These are phyloP conservation scores for Trichoderma koningii DNA, from an alignment of 2,329 filamentous ascomycete genomes.

Conservation along the genomic window DNA sequence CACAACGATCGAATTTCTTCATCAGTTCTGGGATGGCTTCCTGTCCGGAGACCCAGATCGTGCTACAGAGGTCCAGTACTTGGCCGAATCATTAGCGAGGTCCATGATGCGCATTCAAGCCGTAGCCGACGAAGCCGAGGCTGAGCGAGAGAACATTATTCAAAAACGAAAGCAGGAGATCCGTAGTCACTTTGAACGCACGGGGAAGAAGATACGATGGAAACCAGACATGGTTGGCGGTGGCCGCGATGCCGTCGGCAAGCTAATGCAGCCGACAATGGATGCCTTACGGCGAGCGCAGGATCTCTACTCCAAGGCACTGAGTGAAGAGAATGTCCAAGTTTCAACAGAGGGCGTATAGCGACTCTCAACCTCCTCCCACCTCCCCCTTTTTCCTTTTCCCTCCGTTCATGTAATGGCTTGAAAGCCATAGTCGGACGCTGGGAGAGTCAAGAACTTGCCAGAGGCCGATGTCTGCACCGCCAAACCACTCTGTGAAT, in stretches of 20 bases:
- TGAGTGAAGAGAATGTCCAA: slow-evolving; percentile 63
- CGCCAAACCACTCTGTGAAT: too few relatives aligned
- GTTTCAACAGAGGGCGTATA: slow-evolving; percentile 46
- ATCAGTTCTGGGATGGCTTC: slow-evolving; percentile 94
- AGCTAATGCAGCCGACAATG: slow-evolving; percentile 74
- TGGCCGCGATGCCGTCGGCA: slow-evolving; percentile 72
- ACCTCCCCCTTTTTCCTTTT: too few relatives aligned
- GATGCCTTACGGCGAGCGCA: slow-evolving; percentile 70
- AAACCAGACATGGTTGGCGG: slow-evolving; percentile 70
- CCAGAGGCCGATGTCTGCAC: neutral
- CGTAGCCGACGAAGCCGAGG: slow-evolving; percentile 78
- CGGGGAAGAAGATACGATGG: slow-evolving; percentile 71
- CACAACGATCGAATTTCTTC: slow-evolving; percentile 92
- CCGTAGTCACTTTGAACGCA: slow-evolving; percentile 68
- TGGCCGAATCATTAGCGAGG: slow-evolving; percentile 78
- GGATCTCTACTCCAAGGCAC: slow-evolving; percentile 69
- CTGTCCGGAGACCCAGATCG: slow-evolving; percentile 83
- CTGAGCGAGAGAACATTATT: slow-evolving; percentile 67
- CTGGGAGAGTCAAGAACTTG: too few relatives aligned
- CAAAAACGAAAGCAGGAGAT: slow-evolving; percentile 69
- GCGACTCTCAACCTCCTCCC: neutral
- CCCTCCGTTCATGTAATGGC: too few relatives aligned
- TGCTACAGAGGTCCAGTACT: slow-evolving; percentile 75
- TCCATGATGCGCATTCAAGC: slow-evolving; percentile 78
- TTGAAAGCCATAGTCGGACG: too few relatives aligned